Conservation (phyloP, 2,329 filamentous ascomycete species). For the Thelonectria rubi region DNA sequence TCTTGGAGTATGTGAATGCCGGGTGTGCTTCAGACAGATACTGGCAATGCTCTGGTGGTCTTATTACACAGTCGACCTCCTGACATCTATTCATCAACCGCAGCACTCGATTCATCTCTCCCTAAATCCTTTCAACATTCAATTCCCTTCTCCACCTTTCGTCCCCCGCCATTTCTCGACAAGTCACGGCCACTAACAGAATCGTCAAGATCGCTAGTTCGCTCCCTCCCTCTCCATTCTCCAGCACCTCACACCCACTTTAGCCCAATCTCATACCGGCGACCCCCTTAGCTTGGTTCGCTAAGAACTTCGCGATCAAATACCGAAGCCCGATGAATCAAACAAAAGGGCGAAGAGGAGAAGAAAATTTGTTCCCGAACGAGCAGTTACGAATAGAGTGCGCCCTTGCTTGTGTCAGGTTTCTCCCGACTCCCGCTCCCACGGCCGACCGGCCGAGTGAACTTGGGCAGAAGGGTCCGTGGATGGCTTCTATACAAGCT, state of each 20-base stretch:
- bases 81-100: not conserved
- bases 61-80: not conserved
- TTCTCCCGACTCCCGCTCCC: conserved; percentile 14
- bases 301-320: not conserved
- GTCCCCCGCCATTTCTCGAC: not conserved
- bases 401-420: not conserved
- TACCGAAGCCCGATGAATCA: not conserved
- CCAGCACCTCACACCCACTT: not conserved
- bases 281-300: not conserved
- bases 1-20: not conserved
- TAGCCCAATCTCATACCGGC: not conserved
- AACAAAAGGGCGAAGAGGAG: not conserved
- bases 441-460: conserved; percentile 16
- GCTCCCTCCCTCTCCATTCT: not conserved
- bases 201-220: not conserved
- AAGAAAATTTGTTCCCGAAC: not conserved
- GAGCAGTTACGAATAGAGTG: not conserved
- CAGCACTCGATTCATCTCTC: not conserved
- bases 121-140: not conserved
- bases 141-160: not conserved
- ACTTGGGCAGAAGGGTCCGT: not conserved
- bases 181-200: not conserved
- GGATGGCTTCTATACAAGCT: not conserved
- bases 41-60: not conserved
- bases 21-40: not conserved